These are phyloP conservation scores for Acer campestre DNA, from an alignment of 345 rosid genomes.

Conservation along the genomic window DNA sequence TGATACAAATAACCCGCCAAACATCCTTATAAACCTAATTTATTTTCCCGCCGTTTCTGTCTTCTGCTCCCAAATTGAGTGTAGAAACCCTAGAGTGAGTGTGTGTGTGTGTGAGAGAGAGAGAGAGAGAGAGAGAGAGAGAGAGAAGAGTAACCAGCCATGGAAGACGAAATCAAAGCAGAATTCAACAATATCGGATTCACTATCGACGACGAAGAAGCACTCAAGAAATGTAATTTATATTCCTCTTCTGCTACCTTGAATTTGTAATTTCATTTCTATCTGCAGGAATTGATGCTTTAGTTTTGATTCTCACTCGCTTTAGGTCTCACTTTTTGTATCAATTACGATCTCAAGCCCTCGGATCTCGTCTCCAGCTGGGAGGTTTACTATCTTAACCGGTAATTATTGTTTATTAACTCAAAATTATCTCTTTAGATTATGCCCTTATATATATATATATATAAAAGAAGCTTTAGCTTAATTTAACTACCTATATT, in stretches of 20 bases:
- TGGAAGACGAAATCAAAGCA: conserved; percentile 72
- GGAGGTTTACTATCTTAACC: conserved; percentile 86
- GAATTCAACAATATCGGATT: conserved; percentile 71
- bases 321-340: conserved; percentile 76
- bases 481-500: background rate
- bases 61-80: conserved; percentile 14
- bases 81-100: conserved; percentile 42
- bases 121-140: background rate
- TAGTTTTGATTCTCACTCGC: background rate
- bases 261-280: background rate
- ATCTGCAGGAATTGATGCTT: conserved; percentile 11
- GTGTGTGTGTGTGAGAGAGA: conserved; percentile 17
- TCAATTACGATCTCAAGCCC: conserved; percentile 67
- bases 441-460: background rate
- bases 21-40: background rate
- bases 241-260: background rate
- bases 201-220: conserved; percentile 56
- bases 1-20: background rate
- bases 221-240: conserved; percentile 64
- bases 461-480: no score
- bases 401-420: conserved; percentile 38
- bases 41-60: conserved; percentile 61
- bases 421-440: background rate
- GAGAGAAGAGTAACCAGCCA: conserved; percentile 28
- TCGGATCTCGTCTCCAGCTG: conserved; percentile 89